Conservation (phyloP, 495 filamentous ascomycete species). For the Penicillium robsamsonii region DNA sequence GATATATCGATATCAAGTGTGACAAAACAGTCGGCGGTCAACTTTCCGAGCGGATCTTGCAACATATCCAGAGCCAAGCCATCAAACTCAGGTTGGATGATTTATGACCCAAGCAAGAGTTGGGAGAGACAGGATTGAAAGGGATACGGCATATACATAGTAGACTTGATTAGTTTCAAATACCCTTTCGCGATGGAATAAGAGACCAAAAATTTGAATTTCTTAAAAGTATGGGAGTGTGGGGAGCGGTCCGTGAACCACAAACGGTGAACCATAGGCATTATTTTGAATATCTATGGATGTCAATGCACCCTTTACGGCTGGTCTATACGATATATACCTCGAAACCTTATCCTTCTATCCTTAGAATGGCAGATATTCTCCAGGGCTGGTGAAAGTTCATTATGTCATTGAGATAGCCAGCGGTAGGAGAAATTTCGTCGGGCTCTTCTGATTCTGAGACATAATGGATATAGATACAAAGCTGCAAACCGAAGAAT, state of each 20-base stretch:
- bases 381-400: not conserved
- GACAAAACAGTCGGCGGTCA: not conserved
- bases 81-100: not conserved
- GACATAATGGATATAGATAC: not conserved
- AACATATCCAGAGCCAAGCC: not conserved
- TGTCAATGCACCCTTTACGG: not conserved
- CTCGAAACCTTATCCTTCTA: not conserved
- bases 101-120: not conserved
- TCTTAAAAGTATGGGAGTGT: not conserved
- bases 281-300: not conserved
- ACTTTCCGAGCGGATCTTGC: conserved; percentile 1
- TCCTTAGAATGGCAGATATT: not conserved
- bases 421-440: not conserved
- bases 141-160: not conserved
- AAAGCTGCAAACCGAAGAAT: not conserved
- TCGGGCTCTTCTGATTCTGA: not conserved
- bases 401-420: not conserved
- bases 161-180: not conserved
- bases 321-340: not conserved
- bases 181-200: not conserved
- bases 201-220: not conserved
- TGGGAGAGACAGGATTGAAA: not conserved
- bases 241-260: not conserved
- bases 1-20: conserved; percentile 6
- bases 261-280: not conserved